A percentile compares a stretch with the other conserved stretches of the same genome.
Conservation (phyloP, 805 yeast species). For the Ogataea paradorogensis region DNA sequence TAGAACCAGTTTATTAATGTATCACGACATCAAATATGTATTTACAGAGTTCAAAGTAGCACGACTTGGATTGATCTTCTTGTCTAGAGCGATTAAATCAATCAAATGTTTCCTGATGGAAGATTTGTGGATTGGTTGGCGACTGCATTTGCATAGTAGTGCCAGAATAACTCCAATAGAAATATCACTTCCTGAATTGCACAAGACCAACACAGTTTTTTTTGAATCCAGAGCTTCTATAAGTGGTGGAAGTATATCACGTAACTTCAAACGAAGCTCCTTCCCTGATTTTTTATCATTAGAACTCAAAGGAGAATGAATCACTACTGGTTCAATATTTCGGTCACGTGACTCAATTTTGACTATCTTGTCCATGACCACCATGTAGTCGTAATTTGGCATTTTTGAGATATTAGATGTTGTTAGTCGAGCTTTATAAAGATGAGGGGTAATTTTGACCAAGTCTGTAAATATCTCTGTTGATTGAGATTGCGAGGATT, state of each 20-base stretch:
- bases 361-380: conserved; percentile 19
- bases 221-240: conserved; percentile 11
- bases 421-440: conserved; percentile 11
- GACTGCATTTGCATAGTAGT: conserved; percentile 38
- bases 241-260: conserved; percentile 36
- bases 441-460: conserved; percentile 8
- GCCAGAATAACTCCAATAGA: conserved; percentile 59
- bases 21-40: conserved; percentile 46
- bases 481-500: not conserved
- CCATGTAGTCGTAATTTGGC: conserved; percentile 27
- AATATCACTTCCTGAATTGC: conserved; percentile 66
- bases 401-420: not conserved
- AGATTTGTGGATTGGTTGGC: conserved; percentile 15
- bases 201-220: conserved; percentile 41
- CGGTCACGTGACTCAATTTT: conserved; percentile 8
- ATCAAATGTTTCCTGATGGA: conserved; percentile 49
- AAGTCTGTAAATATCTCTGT: conserved; percentile 1
- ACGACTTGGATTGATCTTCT: conserved; percentile 71
- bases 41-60: conserved; percentile 74
- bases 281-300: conserved; percentile 65
- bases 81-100: conserved; percentile 38
- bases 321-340: conserved; percentile 20
- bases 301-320: conserved; percentile 23
- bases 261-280: conserved; percentile 47
- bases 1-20: conserved; percentile 1